Evolutionary conservation across 2,329 filamentous ascomycete genomes (phyloP).

Genomic region (Rutstroemia sydowiana): DNA sequence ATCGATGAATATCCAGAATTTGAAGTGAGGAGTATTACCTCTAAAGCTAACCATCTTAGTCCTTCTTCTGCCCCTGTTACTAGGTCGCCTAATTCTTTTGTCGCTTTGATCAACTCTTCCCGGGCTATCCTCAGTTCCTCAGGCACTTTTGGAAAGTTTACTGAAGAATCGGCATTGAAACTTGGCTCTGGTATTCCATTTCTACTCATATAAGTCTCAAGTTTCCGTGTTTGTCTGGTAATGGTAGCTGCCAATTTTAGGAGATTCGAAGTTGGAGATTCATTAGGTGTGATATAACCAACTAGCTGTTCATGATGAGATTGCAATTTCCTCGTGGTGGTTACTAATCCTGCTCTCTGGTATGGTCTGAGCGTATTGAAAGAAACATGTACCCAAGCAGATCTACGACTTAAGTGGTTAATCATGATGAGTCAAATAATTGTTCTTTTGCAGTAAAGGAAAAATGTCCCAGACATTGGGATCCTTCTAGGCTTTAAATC

Average conservation of each 20-base stretch:
- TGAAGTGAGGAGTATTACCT: conserved; percentile 32
- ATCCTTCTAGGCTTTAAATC: too few species aligned
- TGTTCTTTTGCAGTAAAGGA: too few species aligned
- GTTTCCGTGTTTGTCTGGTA: conserved; percentile 40
- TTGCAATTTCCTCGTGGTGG: neutral
- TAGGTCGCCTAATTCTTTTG: conserved; percentile 40
- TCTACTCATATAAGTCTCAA: conserved; percentile 40
- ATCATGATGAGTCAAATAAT: too few species aligned
- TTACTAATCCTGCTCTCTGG: neutral
- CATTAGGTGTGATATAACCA: neutral
- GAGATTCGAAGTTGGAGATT: neutral
- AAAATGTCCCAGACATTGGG: too few species aligned
- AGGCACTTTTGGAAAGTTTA: conserved; percentile 42
- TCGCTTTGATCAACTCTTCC: conserved; percentile 41
- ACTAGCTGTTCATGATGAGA: neutral
- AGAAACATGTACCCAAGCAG: too few species aligned
- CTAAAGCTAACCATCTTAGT: conserved; percentile 47
- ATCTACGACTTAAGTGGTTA: too few species aligned
- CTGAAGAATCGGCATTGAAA: conserved; percentile 39
- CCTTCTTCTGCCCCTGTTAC: conserved; percentile 43
- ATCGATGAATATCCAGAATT: neutral
- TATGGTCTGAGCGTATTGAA: neutral
- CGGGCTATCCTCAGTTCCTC: conserved; percentile 39
- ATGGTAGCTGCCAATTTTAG: conserved; percentile 39
- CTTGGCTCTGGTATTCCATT: conserved; percentile 37